Conservation (phyloP, 1,284 basidiomycete species). For the Takashimella tepidaria region DNA sequence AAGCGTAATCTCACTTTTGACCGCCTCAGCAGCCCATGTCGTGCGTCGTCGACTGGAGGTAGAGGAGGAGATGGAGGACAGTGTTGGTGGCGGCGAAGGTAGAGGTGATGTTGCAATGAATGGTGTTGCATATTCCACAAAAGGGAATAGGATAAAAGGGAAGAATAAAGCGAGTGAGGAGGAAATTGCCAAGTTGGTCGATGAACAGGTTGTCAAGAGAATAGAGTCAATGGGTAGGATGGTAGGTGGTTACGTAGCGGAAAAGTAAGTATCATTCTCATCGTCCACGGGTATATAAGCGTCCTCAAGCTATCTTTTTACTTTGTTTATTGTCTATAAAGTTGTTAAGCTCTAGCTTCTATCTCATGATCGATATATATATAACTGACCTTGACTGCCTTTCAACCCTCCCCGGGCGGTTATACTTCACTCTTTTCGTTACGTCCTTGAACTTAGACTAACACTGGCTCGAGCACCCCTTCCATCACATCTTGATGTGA, state of each 20-base stretch:
- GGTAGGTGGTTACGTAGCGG: conserved; percentile 78
- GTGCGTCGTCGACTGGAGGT: conserved; percentile 49
- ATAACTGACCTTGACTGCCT: not conserved
- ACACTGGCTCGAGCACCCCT: conserved; percentile 70
- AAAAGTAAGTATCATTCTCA: conserved; percentile 63
- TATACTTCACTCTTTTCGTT: too few species aligned
- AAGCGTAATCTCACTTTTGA: conserved; percentile 66
- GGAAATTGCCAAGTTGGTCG: conserved; percentile 51
- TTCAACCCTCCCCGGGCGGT: too few species aligned
- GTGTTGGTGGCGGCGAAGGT: conserved; percentile 13
- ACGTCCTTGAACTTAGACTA: conserved; percentile 52
- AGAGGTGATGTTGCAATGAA: conserved; percentile 2
- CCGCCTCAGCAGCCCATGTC: conserved; percentile 65
- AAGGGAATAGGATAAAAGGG: conserved; percentile 36
- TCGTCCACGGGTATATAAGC: too few species aligned
- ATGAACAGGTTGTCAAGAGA: conserved; percentile 62
- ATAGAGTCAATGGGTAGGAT: conserved; percentile 80
- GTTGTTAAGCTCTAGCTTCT: too few species aligned
- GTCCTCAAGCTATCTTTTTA: conserved; percentile 1
- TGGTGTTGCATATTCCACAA: conserved; percentile 24
- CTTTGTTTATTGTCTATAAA: not conserved
- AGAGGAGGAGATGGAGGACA: conserved; percentile 36
- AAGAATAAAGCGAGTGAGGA: conserved; percentile 48
- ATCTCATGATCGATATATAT: not conserved
- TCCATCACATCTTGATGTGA: conserved; percentile 75